Evolutionary conservation across 495 filamentous ascomycete genomes (phyloP), one percentile per base, ranked within the genome.

Genomic region (Neurospora sp.): DNA sequence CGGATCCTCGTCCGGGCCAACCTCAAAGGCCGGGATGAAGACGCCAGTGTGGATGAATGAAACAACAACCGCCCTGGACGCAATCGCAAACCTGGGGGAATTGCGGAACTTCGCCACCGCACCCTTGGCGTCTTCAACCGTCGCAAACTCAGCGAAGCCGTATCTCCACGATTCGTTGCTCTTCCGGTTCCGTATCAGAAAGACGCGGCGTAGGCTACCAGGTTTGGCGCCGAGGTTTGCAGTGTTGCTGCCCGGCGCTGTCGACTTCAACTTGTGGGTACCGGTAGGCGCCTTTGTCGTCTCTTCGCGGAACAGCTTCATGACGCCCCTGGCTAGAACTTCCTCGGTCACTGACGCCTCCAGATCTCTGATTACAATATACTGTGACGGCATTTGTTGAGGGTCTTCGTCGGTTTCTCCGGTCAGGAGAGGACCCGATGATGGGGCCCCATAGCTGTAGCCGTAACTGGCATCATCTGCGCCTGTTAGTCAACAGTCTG

Each of bases 81-180:
- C 89, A 70, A 97, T 94, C 6, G 93, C 95, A 75, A 97, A 97
- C 74, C 91, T 93, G 7, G 93, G 89, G 61, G 91, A 89, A 2
- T 89, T 91, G 17, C 90, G 89, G 75, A 91, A 91, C 73, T 94
- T 92, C 5, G 85, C 83, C 72, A 96, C 81, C 3, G 94, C 94
- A 41, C 89, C 91, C 82, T 90, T 87, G 2, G 94, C 93, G 80
- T 97, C 94, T 82, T 93, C 81, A 48, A 86, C 75, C 0, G 81
- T 92, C n/a, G 87, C 89, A 78, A 95, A 97, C 79, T 97, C 94
- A 31, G 92, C 94, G 78, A 97, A 97, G 0, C 94, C 94, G 76
- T 93, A 97, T 68, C 90, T 88, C 90, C 92, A 94, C 72, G 91
- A 94, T 69, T 94, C 91, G 71, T 93, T 89, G 22, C 84, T 90